Percentiles rank a stretch among this genome's conserved stretches.
phyloP scores from a whole-genome alignment of 495 filamentous ascomycete genomes.

The Aspergillus cristatus region DNA sequence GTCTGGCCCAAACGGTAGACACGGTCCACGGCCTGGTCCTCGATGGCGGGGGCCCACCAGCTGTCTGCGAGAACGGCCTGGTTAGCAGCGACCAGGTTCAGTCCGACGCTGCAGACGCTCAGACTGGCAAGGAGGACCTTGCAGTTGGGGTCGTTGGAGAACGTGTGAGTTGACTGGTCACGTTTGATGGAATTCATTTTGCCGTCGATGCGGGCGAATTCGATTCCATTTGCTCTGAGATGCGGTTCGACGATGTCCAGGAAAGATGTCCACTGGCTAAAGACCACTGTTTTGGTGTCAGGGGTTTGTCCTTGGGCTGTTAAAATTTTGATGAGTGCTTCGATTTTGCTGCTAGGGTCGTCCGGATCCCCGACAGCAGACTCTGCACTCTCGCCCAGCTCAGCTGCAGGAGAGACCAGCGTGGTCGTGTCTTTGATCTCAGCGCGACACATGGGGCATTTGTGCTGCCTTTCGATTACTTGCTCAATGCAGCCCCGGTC shows the following conservation, averaged over 20 bases:
- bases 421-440: constrained; percentile 48
- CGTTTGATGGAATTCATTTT: constrained; percentile 60
- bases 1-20: constrained; percentile 85
- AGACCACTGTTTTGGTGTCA: constrained; percentile 75
- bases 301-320: constrained; percentile 58
- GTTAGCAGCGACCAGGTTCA: constrained; percentile 84
- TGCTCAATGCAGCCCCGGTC: constrained; percentile 65
- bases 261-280: constrained; percentile 92
- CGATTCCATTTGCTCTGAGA: constrained; percentile 50
- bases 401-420: constrained; percentile 57
- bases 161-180: constrained; percentile 56
- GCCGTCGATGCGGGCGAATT: constrained; percentile 73
- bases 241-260: constrained; percentile 69
- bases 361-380: constrained; percentile 47
- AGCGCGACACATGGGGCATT: constrained; percentile 84
- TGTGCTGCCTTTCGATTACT: constrained; percentile 70
- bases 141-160: constrained; percentile 59
- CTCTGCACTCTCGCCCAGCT: constrained; percentile 39
- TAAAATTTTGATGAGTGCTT: constrained; percentile 71
- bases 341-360: constrained; percentile 72
- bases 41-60: constrained; percentile 93
- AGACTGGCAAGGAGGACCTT: constrained; percentile 77
- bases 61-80: constrained; percentile 77
- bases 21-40: constrained; percentile 88
- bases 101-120: constrained; percentile 73